A percentile compares a stretch with the other conserved stretches of the same genome.
These are phyloP conservation scores for Penicillium nordicum DNA, from an alignment of 2,329 filamentous ascomycete genomes.

Conservation along the genomic window DNA sequence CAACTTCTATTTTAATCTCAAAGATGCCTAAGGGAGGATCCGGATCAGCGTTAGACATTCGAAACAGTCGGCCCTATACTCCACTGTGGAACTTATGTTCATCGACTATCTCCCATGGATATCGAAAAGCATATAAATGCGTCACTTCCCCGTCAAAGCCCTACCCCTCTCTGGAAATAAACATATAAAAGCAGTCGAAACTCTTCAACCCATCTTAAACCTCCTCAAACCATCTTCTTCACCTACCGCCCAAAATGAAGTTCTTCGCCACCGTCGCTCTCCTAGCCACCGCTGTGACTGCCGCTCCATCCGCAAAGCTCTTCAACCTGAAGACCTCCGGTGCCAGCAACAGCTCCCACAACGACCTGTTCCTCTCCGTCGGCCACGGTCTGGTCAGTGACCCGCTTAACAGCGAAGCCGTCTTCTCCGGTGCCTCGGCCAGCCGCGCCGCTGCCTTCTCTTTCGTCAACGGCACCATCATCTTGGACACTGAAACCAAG, in stretches of 20 bases:
- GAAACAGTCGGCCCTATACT: slow-evolving; percentile 1
- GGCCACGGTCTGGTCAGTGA: slow-evolving; percentile 7
- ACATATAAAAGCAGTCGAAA: not conserved
- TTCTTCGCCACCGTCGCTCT: slow-evolving; percentile 28
- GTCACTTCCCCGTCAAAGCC: slow-evolving; percentile 1
- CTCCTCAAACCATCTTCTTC: not conserved
- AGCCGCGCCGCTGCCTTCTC: slow-evolving; percentile 12
- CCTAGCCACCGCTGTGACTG: slow-evolving; percentile 26
- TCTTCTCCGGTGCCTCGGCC: slow-evolving; percentile 9
- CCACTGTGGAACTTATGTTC: slow-evolving; percentile 7
- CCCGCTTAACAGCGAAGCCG: slow-evolving; percentile 16
- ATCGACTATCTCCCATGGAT: not conserved
- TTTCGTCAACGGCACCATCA: slow-evolving; percentile 14
- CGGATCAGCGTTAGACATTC: not conserved
- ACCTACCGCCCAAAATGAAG: slow-evolving; percentile 23
- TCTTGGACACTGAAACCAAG: slow-evolving; percentile 5
- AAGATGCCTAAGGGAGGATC: not conserved
- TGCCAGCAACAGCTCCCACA: slow-evolving; percentile 16
- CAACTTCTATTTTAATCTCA: not conserved
- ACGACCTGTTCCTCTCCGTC: slow-evolving; percentile 14
- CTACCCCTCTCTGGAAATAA: not conserved
- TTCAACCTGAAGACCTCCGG: slow-evolving; percentile 21
- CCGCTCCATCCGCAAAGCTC: slow-evolving; percentile 20
- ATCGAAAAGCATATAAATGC: slow-evolving; percentile 2
- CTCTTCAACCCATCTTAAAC: not conserved